Percentiles rank a stretch among this genome's conserved stretches.
Conservation (phyloP, 495 filamentous ascomycete genomes). For the Staphylotrichum tortipilum region DNA sequence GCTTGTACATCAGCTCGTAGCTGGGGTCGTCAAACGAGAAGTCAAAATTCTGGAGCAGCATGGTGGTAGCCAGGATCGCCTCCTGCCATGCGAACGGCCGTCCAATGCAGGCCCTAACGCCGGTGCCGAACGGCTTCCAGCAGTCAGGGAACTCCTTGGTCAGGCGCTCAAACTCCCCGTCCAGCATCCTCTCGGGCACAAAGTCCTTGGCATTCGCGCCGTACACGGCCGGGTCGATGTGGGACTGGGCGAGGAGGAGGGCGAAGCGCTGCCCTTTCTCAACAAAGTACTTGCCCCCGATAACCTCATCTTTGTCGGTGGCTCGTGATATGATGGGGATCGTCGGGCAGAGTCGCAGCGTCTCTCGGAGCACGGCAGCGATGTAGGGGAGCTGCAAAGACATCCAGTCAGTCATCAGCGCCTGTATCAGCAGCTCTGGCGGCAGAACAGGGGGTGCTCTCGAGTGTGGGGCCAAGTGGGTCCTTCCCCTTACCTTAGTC, state of each 20-base stretch:
- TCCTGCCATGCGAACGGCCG: slow-evolving; percentile 60
- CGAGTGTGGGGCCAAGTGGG: too few species aligned
- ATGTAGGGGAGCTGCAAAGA: slow-evolving; percentile 23
- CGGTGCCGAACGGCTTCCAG: slow-evolving; percentile 58
- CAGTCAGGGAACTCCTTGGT: slow-evolving; percentile 37
- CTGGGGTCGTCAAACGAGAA: slow-evolving; percentile 46
- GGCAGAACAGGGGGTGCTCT: too few species aligned
- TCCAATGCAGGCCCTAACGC: slow-evolving; percentile 42
- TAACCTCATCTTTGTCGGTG: slow-evolving; percentile 38
- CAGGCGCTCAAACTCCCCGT: slow-evolving; percentile 50
- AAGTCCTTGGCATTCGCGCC: slow-evolving; percentile 49
- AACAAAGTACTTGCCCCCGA: slow-evolving; percentile 61
- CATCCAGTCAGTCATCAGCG: too few species aligned
- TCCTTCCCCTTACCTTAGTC: slow-evolving; percentile 46
- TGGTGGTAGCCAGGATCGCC: slow-evolving; percentile 41
- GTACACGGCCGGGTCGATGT: slow-evolving; percentile 41
- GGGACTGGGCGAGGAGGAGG: slow-evolving; percentile 47
- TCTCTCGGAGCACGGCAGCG: slow-evolving; percentile 59
- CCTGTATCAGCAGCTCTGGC: too few species aligned
- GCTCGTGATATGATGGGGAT: slow-evolving; percentile 47
- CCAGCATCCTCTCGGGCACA: slow-evolving; percentile 56
- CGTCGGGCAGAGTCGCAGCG: slow-evolving; percentile 56
- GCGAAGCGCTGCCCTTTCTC: slow-evolving; percentile 43
- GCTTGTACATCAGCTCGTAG: slow-evolving; percentile 59
- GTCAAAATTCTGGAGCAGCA: slow-evolving; percentile 57